Conservation (phyloP, 768 basidiomycete genomes). For the Dentipellis sp. region DNA sequence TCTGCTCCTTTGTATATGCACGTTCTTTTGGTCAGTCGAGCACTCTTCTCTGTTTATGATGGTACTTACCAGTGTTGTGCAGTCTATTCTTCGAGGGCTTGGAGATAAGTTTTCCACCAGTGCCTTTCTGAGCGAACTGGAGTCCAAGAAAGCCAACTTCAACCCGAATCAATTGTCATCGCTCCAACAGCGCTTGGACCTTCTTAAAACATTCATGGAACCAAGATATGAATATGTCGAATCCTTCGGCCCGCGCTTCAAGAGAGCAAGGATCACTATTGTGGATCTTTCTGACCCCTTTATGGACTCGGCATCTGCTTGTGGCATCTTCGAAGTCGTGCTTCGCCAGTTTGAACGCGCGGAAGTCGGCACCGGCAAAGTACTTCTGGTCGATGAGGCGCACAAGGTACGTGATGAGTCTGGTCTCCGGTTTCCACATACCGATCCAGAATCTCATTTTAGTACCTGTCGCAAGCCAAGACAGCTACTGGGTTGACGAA, state of each 20-base stretch:
- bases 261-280: slow-evolving; percentile 18
- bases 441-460: background rate
- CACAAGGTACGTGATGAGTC: background rate
- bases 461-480: background rate
- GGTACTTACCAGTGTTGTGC: no score
- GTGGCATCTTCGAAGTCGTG: background rate
- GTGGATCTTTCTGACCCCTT: background rate
- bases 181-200: slow-evolving; percentile 52
- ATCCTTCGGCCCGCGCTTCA: slow-evolving; percentile 32
- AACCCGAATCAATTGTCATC: slow-evolving; percentile 46
- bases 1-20: slow-evolving; percentile 64
- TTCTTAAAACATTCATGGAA: slow-evolving; percentile 47
- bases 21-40: slow-evolving; percentile 42
- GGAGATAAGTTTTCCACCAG: slow-evolving; percentile 49
- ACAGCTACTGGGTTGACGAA: background rate
- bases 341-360: background rate
- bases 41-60: no score
- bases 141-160: slow-evolving; percentile 38
- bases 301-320: background rate
- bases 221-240: slow-evolving; percentile 21
- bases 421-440: background rate
- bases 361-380: background rate
- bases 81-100: slow-evolving; percentile 44
- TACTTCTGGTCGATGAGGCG: background rate
- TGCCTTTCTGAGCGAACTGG: slow-evolving; percentile 38